Percentiles rank a stretch among this genome's conserved stretches.
These are phyloP conservation scores for Macrolepiota dolichaula DNA, from an alignment of 768 basidiomycete genomes.

Conservation along the genomic window DNA sequence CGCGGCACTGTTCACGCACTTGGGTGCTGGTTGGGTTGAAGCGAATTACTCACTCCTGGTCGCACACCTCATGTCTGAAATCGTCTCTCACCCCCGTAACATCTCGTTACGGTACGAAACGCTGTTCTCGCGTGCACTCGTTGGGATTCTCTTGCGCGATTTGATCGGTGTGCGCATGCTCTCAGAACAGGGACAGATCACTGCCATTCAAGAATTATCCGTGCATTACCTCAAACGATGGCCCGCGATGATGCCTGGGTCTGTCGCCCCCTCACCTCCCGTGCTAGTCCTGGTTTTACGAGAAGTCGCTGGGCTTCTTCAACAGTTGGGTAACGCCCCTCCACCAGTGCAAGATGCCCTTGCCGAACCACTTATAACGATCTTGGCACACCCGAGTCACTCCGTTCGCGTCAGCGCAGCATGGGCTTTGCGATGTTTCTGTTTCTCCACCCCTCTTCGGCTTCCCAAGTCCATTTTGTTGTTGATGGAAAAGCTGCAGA, in stretches of 20 bases:
- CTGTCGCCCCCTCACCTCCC: conserved; percentile 60
- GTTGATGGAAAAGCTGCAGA: conserved; percentile 78
- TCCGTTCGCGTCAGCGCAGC: conserved; percentile 83
- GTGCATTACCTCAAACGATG: conserved; percentile 82
- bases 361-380: conserved; percentile 77
- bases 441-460: conserved; percentile 82
- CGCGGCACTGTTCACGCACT: conserved; percentile 65
- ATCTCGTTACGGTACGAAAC: conserved; percentile 66
- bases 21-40: conserved; percentile 81
- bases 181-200: conserved; percentile 91
- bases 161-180: conserved; percentile 86
- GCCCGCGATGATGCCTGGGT: conserved; percentile 91
- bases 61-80: conserved; percentile 73
- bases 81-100: conserved; percentile 61
- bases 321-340: conserved; percentile 90
- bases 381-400: conserved; percentile 85
- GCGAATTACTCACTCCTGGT: conserved; percentile 77
- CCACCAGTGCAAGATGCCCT: conserved; percentile 89
- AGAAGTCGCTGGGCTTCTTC: conserved; percentile 83
- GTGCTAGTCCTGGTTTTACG: conserved; percentile 73
- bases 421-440: conserved; percentile 89
- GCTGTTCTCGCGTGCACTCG: conserved; percentile 66
- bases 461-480: conserved; percentile 76
- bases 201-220: conserved; percentile 84
- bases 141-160: conserved; percentile 78